phyloP scores from a whole-genome alignment of 1,139 yeast species.

The Yamadazyma jaroonii region DNA sequence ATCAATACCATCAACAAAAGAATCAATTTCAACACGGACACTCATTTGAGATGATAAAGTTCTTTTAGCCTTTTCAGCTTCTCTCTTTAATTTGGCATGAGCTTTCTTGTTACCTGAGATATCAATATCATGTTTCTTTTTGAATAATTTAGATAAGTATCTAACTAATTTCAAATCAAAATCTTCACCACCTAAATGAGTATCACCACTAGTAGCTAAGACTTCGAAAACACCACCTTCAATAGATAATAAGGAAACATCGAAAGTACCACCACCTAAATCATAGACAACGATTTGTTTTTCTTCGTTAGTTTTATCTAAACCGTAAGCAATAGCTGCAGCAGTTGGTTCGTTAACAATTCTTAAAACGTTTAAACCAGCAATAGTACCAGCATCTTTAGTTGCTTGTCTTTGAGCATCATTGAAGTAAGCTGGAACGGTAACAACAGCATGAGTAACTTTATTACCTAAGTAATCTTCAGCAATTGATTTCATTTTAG shows the following conservation, averaged over 20 bases:
- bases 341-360: slow-evolving; percentile 98
- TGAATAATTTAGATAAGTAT: slow-evolving; percentile 80
- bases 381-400: slow-evolving; percentile 96
- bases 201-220: slow-evolving; percentile 53
- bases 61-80: slow-evolving; percentile 96
- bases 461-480: slow-evolving; percentile 87
- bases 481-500: slow-evolving; percentile 91
- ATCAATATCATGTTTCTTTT: slow-evolving; percentile 84
- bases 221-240: slow-evolving; percentile 56
- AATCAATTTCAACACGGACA: slow-evolving; percentile 89
- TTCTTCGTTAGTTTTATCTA: slow-evolving; percentile 68
- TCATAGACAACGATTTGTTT: slow-evolving; percentile 51
- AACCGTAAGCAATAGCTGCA: slow-evolving; percentile 96
- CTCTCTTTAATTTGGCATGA: slow-evolving; percentile 87
- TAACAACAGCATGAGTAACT: slow-evolving; percentile 92
- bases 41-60: slow-evolving; percentile 88
- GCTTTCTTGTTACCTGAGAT: slow-evolving; percentile 74
- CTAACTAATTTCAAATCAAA: slow-evolving; percentile 87
- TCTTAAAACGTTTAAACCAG: slow-evolving; percentile 91
- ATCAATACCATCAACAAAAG: slow-evolving; percentile 93
- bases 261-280: slow-evolving; percentile 57
- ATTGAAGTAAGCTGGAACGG: slow-evolving; percentile 97
- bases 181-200: slow-evolving; percentile 82
- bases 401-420: slow-evolving; percentile 99
- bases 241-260: slow-evolving; percentile 48